Percentiles rank a stretch among this genome's conserved stretches.
Evolutionary conservation across 768 basidiomycete species (phyloP).

Genomic region (Tephrocybe sp.): DNA sequence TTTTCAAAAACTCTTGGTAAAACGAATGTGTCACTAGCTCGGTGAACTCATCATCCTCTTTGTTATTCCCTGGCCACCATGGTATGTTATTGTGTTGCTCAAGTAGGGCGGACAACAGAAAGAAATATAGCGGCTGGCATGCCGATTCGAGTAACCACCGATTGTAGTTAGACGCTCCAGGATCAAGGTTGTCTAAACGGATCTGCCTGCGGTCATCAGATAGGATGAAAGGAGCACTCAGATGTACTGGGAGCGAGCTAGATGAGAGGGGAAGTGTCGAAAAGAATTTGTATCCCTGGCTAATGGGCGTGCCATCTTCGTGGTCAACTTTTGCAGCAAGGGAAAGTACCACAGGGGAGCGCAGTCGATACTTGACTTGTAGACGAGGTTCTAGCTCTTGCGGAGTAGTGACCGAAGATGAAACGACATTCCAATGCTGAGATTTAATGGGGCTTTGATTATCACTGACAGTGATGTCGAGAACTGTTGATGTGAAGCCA

Average conservation of each 20-base stretch:
- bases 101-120: constrained; percentile 32
- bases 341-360: constrained; percentile 23
- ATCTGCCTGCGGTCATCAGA: constrained; percentile 44
- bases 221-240: constrained; percentile 44
- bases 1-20: constrained; percentile 1
- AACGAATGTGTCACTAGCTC: constrained; percentile 5
- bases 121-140: constrained; percentile 36
- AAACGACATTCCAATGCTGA: constrained; percentile 11
- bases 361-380: constrained; percentile 20
- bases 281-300: constrained; percentile 30
- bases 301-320: constrained; percentile 3
- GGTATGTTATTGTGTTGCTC: constrained; percentile 17
- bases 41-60: constrained; percentile 13
- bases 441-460: not conserved
- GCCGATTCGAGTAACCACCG: constrained; percentile 35
- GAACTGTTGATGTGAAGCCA: not conserved
- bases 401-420: not conserved
- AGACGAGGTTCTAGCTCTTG: constrained; percentile 3
- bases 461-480: not conserved
- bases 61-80: constrained; percentile 34
- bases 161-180: constrained; percentile 36
- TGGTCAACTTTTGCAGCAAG: constrained; percentile 30
- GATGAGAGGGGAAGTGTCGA: constrained; percentile 40
- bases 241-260: constrained; percentile 41
- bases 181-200: constrained; percentile 34